phyloP scores from a whole-genome alignment of 306 rosid species.

The Cicer arietinum region DNA sequence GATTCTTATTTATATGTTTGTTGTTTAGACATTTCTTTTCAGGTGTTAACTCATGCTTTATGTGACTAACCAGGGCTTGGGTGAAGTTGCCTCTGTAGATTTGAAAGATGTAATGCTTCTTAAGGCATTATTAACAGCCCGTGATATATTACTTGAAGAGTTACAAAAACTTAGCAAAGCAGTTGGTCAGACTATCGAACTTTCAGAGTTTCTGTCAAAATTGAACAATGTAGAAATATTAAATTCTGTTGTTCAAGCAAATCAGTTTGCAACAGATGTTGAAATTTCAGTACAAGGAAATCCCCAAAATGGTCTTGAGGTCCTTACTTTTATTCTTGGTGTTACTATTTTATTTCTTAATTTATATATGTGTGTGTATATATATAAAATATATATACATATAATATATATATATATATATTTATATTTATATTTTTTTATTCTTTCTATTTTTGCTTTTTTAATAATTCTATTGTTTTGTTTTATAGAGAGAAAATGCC shows the following conservation, averaged over 20 bases:
- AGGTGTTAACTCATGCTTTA: constrained; percentile 45
- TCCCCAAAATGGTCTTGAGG: constrained; percentile 75
- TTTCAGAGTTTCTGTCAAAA: constrained; percentile 64
- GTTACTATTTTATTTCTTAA: not conserved
- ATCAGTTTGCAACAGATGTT: constrained; percentile 47
- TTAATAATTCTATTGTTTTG: constrained; percentile 28
- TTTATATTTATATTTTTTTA: too few species aligned
- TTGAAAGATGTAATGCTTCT: constrained; percentile 53
- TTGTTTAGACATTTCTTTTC: constrained; percentile 29
- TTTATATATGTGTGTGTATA: not conserved
- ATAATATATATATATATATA: too few species aligned
- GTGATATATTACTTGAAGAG: constrained; percentile 77
- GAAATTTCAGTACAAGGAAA: constrained; percentile 65
- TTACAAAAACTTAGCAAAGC: constrained; percentile 68
- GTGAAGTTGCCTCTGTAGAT: constrained; percentile 49
- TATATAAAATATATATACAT: too few species aligned
- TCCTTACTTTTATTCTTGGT: constrained; percentile 53
- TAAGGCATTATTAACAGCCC: constrained; percentile 69
- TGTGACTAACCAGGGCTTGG: constrained; percentile 51
- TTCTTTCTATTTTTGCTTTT: constrained; percentile 1
- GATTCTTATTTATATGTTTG: not conserved
- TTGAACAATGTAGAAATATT: constrained; percentile 57
- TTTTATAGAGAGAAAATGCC: constrained; percentile 53
- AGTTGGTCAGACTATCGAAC: constrained; percentile 61
- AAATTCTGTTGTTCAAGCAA: constrained; percentile 49